A percentile compares a stretch with the other conserved stretches of the same genome.
These are phyloP conservation scores for Nymphaea colorata DNA, from an alignment of 164 flowering plant species.

Conservation along the genomic window DNA sequence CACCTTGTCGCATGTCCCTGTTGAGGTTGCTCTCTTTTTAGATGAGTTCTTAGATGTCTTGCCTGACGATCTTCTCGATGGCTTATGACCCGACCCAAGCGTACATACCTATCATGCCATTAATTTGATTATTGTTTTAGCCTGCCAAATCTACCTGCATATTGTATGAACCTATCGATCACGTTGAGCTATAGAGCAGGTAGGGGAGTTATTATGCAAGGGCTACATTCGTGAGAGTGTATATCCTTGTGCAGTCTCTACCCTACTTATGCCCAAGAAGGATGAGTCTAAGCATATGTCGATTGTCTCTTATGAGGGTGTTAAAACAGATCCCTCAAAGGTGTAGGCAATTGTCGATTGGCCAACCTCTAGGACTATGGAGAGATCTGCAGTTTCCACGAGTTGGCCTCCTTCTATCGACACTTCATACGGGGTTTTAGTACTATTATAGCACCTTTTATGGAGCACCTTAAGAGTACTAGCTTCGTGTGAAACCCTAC, in stretches of 20 bases:
- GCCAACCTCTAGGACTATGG: neutral
- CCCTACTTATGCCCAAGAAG: neutral
- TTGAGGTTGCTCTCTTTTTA: neutral
- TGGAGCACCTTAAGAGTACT: neutral
- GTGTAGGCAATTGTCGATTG: neutral
- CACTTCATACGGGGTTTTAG: slow-evolving; percentile 1
- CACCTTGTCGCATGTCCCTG: neutral
- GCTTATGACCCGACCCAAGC: neutral
- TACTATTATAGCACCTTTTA: slow-evolving; percentile 1
- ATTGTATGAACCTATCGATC: neutral
- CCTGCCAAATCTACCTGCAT: neutral
- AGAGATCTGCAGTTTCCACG: neutral
- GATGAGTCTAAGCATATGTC: neutral
- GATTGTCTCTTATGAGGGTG: neutral
- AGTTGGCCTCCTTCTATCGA: neutral
- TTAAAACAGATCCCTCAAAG: neutral
- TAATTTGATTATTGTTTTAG: neutral
- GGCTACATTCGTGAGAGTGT: slow-evolving; percentile 1
- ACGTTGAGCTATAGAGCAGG: neutral
- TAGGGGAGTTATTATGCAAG: neutral
- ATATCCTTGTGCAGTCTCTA: neutral
- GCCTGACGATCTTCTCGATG: neutral
- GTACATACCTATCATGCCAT: neutral
- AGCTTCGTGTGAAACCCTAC: neutral
- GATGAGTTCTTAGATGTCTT: neutral